Evolutionary conservation across 768 basidiomycete genomes (phyloP), one percentile per base, ranked within the genome.

Genomic region (Guyanaporus albipodus): DNA sequence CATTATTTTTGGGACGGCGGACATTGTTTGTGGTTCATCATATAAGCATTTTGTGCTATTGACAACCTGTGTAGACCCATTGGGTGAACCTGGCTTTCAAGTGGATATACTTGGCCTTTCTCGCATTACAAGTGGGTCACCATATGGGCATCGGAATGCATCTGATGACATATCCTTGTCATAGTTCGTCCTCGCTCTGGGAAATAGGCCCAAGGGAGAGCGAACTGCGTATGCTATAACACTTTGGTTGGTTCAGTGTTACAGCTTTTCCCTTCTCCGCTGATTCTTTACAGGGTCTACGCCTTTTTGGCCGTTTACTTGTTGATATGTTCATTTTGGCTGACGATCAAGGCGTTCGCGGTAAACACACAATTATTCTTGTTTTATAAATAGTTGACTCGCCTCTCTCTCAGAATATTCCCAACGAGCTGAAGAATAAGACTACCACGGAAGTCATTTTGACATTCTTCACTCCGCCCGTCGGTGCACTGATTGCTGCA

Each of bases 171-270:
- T 28, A 46, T 24, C 12, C 8, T 27, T 31, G 27, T 29, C 14
- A 6, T 47, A 80, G 73, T 86, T 88, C 57, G 74, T 88, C 35
- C 72, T 88, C 17, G 86, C 83, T 14, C 68, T 88, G 18, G 86
- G 86, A 23, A 89, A 88, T 53, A 74, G 92, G 46, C 93, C 92
- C 3, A 95, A 95, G 63, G 93, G 90, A 48, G 93, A 95, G 71
- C 77, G 83, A 29, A 56, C 73, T 24, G 78, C 83, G 12, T 92
- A 91, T 60, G 71, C 78, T 0, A 53, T 78, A 8, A 90, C 88
- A 9, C 71, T 91, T 52, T 87, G 83, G 87, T 84, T 56, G 29
- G 74, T 67, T 6, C 21, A 21, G 11, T 42, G 19, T 22, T 18
- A 33, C 15, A 38, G 18, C 42, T n/a, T 15, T 4, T 37, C 35